These are phyloP conservation scores for Bipolaris gigantea DNA, from an alignment of 2,329 filamentous ascomycete species.

Conservation along the genomic window DNA sequence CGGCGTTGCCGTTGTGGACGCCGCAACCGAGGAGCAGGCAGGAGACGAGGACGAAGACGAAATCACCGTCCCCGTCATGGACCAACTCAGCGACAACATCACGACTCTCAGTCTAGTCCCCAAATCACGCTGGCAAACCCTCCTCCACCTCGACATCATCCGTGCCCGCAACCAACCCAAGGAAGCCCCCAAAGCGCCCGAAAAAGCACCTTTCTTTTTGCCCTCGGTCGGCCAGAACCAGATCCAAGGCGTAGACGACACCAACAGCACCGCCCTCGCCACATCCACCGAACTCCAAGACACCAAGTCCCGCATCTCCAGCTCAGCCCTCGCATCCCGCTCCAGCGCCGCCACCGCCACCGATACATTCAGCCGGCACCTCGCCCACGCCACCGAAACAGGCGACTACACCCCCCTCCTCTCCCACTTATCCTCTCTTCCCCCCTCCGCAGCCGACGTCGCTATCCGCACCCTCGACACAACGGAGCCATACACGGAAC, in stretches of 20 bases:
- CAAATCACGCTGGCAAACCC: constrained; percentile 88
- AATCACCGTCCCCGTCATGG: constrained; percentile 56
- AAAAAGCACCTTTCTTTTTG: constrained; percentile 95
- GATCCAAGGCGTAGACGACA: constrained; percentile 16
- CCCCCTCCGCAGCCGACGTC: constrained; percentile 84
- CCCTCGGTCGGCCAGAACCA: constrained; percentile 61
- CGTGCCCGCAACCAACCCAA: constrained; percentile 90
- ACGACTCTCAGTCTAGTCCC: constrained; percentile 88
- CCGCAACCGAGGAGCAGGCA: constrained; percentile 65
- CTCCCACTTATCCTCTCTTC: constrained; percentile 75
- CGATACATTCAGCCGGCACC: constrained; percentile 52
- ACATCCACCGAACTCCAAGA: constrained; percentile 16
- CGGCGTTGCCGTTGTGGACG: constrained; percentile 73
- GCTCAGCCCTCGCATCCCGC: constrained; percentile 36
- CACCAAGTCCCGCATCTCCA: constrained; percentile 37
- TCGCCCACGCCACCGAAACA: constrained; percentile 52
- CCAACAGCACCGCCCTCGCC: constrained; percentile 14
- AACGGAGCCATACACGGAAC: constrained; percentile 63
- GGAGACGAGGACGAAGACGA: constrained; percentile 49
- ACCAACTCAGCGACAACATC: constrained; percentile 80
- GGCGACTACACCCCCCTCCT: constrained; percentile 71
- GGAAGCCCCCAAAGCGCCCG: constrained; percentile 85
- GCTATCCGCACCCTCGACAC: constrained; percentile 78
- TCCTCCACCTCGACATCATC: constrained; percentile 89
- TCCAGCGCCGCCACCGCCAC: constrained; percentile 36